phyloP scores from a whole-genome alignment of 2,329 filamentous ascomycete species.

The Penicillium sp. region DNA sequence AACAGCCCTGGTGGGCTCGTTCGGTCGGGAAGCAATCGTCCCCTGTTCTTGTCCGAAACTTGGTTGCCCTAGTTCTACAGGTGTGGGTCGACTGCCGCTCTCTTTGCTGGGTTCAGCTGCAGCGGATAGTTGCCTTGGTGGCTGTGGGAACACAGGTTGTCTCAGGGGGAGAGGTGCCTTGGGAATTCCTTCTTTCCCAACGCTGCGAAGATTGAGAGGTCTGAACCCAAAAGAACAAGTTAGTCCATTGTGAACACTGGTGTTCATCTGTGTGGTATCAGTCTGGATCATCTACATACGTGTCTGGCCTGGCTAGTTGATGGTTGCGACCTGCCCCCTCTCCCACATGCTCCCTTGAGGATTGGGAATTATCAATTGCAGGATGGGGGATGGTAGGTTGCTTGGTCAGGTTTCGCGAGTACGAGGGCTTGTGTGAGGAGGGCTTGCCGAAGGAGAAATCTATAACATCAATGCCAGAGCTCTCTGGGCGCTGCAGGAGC shows the following conservation, averaged over 20 bases:
- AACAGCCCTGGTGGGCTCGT: not conserved
- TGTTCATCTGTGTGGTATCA: no score
- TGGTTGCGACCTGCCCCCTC: not conserved
- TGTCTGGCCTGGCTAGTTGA: not conserved
- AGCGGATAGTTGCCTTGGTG: not conserved
- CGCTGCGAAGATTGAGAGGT: not conserved
- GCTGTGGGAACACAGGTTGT: not conserved
- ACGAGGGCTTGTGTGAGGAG: slow-evolving; percentile 18
- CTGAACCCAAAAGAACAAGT: not conserved
- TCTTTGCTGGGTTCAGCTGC: not conserved
- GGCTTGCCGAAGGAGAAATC: slow-evolving; percentile 32
- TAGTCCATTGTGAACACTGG: not conserved
- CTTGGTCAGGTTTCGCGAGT: slow-evolving; percentile 15
- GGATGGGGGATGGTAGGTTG: not conserved
- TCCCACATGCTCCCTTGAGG: not conserved
- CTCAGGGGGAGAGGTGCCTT: not conserved
- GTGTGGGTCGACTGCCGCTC: not conserved
- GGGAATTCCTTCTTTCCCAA: not conserved
- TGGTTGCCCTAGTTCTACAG: not conserved
- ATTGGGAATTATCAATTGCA: not conserved
- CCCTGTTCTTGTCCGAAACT: not conserved
- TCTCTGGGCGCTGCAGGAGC: slow-evolving; percentile 26
- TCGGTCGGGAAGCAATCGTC: not conserved
- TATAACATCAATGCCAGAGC: slow-evolving; percentile 22
- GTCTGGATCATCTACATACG: slow-evolving; percentile 1